phyloP scores from a whole-genome alignment of 2,329 filamentous ascomycete genomes.

The Sporothrix luriei region DNA sequence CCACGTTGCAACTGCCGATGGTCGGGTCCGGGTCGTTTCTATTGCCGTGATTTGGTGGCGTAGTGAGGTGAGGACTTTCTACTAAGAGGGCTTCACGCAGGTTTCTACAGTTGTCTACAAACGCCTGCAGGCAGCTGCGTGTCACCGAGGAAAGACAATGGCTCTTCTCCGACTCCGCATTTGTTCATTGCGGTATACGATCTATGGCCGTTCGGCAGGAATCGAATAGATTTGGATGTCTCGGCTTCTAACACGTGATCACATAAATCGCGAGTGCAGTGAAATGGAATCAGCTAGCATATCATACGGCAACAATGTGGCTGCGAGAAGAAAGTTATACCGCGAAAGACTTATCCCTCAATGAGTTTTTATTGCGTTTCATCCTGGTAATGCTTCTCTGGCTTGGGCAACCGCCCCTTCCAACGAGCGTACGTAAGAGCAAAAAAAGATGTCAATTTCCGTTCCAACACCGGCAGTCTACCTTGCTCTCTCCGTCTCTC shows the following conservation, averaged over 20 bases:
- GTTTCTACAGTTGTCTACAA: no score
- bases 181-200: background rate
- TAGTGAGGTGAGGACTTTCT: background rate
- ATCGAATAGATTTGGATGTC: background rate
- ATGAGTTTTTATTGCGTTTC: constrained; percentile 14
- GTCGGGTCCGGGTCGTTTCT: constrained; percentile 11
- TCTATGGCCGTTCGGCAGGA: background rate
- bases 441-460: constrained; percentile 21
- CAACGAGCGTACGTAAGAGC: background rate
- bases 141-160: no score
- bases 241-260: constrained; percentile 6
- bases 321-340: background rate
- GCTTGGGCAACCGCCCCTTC: background rate
- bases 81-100: no score
- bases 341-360: background rate
- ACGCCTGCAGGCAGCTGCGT: no score
- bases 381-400: background rate
- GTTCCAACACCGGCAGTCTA: constrained; percentile 11
- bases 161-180: background rate
- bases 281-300: background rate
- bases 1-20: constrained; percentile 25
- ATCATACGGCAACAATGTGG: background rate
- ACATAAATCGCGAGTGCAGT: no score
- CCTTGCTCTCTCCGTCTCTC: background rate
- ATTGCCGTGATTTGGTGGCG: constrained; percentile 19